Conservation (phyloP, 164 flowering plant genomes). For the Annona squamosa region DNA sequence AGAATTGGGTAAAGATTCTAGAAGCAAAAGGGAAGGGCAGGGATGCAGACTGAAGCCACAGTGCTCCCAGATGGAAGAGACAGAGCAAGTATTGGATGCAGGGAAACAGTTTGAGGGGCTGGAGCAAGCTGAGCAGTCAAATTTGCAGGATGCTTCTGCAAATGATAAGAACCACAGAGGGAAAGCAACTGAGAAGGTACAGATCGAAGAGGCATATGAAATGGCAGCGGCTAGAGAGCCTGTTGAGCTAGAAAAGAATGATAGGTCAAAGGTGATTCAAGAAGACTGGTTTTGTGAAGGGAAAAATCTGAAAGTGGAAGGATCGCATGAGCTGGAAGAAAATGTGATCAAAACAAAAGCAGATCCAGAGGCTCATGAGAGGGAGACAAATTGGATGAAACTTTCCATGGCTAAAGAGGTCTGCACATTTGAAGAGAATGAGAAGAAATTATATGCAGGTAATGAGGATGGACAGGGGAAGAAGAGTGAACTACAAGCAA, state of each 20-base stretch:
- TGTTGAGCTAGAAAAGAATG: constrained; percentile 14
- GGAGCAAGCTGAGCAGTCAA: constrained; percentile 26
- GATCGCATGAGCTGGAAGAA: constrained; percentile 19
- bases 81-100: constrained; percentile 53
- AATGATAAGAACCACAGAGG: constrained; percentile 15
- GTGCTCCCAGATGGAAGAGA: constrained; percentile 21
- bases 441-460: constrained; percentile 21
- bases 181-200: constrained; percentile 7
- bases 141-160: constrained; percentile 11
- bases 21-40: constrained; percentile 21
- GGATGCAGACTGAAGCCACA: constrained; percentile 20
- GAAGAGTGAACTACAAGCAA: constrained; percentile 11
- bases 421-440: constrained; percentile 15
- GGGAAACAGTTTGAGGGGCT: constrained; percentile 56
- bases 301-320: constrained; percentile 12
- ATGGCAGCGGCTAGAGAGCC: constrained; percentile 6
- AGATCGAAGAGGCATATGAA: constrained; percentile 10
- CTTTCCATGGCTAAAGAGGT: constrained; percentile 1
- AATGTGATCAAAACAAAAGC: constrained; percentile 20
- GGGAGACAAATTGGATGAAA: constrained; percentile 14
- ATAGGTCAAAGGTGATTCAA: constrained; percentile 12
- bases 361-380: constrained; percentile 7
- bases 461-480: constrained; percentile 11
- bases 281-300: constrained; percentile 20
- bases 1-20: constrained; percentile 14